Conservation (phyloP, 495 filamentous ascomycete genomes). For the Penicillium verhagenii region DNA sequence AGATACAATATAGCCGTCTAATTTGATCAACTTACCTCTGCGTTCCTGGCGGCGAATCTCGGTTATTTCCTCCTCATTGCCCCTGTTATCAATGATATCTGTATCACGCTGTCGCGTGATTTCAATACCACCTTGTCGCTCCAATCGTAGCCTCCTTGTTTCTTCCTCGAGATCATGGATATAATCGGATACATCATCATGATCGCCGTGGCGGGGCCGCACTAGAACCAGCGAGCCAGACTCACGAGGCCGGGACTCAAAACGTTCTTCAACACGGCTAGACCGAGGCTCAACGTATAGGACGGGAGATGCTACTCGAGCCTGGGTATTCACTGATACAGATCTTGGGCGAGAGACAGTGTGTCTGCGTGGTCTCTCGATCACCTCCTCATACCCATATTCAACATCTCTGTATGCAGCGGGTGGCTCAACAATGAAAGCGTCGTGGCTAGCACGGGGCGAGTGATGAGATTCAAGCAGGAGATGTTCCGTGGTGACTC, state of each 20-base stretch:
- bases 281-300: conserved; percentile 29
- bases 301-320: conserved; percentile 35
- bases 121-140: conserved; percentile 42
- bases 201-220: conserved; percentile 48
- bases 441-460: conserved; percentile 27
- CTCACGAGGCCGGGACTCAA: conserved; percentile 48
- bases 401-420: conserved; percentile 28
- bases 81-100: conserved; percentile 41
- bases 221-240: conserved; percentile 56
- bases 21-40: conserved; percentile 87
- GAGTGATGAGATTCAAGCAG: conserved; percentile 26
- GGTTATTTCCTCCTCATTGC: conserved; percentile 51
- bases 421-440: conserved; percentile 33
- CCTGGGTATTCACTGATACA: conserved; percentile 37
- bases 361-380: conserved; percentile 17
- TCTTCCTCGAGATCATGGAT: conserved; percentile 56
- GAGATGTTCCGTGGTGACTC: conserved; percentile 31
- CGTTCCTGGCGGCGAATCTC: conserved; percentile 72
- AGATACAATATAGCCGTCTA: no score
- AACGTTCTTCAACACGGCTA: conserved; percentile 29
- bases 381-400: conserved; percentile 29
- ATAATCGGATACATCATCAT: conserved; percentile 59
- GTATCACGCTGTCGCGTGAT: conserved; percentile 49
- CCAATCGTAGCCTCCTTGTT: conserved; percentile 39
- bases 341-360: conserved; percentile 36